Evolutionary conservation across 2,329 filamentous ascomycete genomes (phyloP).

Genomic region (Neofusicoccum sp.): DNA sequence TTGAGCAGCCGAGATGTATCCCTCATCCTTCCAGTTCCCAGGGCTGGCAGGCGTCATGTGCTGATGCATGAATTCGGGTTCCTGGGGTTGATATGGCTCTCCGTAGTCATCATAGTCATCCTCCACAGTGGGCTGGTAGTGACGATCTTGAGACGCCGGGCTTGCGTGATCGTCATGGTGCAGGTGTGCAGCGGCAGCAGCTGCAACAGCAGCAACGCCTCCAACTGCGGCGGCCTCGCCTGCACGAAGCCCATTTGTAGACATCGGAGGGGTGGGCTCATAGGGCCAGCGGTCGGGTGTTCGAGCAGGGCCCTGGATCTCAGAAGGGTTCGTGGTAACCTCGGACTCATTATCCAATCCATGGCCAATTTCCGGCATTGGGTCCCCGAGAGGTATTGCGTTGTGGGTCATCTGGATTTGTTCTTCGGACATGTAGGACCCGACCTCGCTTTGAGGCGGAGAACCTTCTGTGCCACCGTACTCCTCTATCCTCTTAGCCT

Average conservation of each 20-base stretch:
- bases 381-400: conserved; percentile 66
- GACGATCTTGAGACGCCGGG: conserved; percentile 27
- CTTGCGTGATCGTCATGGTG: conserved; percentile 26
- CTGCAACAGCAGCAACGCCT: conserved; percentile 54
- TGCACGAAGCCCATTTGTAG: conserved; percentile 30
- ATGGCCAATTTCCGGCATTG: conserved; percentile 76
- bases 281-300: conserved; percentile 56
- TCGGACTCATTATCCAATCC: conserved; percentile 59
- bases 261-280: conserved; percentile 50
- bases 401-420: conserved; percentile 63
- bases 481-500: conserved; percentile 31
- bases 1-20: conserved; percentile 79
- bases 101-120: conserved; percentile 38
- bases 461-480: conserved; percentile 47
- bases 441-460: conserved; percentile 54
- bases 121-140: conserved; percentile 38
- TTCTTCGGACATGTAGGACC: conserved; percentile 42
- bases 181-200: conserved; percentile 45
- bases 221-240: conserved; percentile 45
- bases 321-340: conserved; percentile 79
- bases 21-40: conserved; percentile 70
- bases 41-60: conserved; percentile 41
- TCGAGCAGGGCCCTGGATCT: conserved; percentile 68
- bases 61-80: not conserved
- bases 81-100: conserved; percentile 27